Conservation (phyloP, 768 basidiomycete species). For the Sutorius australiensis region DNA sequence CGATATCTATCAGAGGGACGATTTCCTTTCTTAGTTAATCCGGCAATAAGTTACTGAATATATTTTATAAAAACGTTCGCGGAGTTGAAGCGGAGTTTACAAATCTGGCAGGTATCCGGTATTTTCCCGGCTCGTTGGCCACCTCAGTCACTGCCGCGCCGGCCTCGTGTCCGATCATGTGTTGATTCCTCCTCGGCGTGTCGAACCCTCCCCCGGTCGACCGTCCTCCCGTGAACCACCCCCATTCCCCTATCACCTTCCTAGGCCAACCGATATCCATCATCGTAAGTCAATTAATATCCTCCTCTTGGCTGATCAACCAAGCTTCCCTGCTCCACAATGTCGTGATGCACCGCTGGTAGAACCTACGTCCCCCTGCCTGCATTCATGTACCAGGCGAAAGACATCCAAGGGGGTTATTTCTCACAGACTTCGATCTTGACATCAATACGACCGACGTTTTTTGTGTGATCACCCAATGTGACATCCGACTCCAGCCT, state of each 20-base stretch:
- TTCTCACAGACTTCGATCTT: constrained; percentile 14
- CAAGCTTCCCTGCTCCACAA: too few species aligned
- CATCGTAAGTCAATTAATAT: background rate
- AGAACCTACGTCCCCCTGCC: background rate
- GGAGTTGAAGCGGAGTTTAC: constrained; percentile 18
- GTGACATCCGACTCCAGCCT: constrained; percentile 1
- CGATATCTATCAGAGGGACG: constrained; percentile 7
- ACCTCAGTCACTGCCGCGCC: constrained; percentile 3
- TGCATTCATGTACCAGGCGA: background rate
- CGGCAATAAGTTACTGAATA: constrained; percentile 8
- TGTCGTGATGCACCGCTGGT: background rate
- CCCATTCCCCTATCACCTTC: background rate
- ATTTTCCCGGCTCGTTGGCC: background rate
- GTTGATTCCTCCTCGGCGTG: constrained; percentile 7
- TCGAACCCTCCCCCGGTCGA: background rate
- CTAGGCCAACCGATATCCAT: background rate
- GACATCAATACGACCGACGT: background rate
- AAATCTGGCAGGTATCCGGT: constrained; percentile 5
- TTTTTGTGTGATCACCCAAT: background rate
- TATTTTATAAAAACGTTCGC: constrained; percentile 16
- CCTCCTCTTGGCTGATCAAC: background rate
- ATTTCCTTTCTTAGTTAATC: constrained; percentile 24
- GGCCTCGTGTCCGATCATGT: constrained; percentile 15
- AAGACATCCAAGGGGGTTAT: background rate
- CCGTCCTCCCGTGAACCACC: constrained; percentile 5